Conservation (phyloP, 2,329 filamentous ascomycete species). For the Aspergillus sp. region DNA sequence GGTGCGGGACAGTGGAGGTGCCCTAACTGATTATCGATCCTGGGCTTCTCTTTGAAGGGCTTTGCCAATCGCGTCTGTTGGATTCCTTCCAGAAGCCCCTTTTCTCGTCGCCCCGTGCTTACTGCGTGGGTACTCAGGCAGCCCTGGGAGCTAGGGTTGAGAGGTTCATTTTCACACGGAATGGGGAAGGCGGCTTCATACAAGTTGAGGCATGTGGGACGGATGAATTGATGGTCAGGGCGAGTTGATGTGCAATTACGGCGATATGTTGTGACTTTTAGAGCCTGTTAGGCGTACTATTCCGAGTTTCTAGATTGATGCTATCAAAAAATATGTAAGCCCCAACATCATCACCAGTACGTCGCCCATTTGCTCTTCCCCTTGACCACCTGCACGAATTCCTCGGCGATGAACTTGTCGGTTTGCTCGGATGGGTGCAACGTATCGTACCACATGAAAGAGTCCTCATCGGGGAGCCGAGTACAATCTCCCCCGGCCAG, state of each 20-base stretch:
- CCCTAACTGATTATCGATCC: neutral
- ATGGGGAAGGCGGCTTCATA: no score
- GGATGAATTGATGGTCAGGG: no score
- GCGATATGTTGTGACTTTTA: no score
- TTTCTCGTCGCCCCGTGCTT: no score
- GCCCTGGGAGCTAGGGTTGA: no score
- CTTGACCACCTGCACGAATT: conserved; percentile 56
- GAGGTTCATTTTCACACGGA: no score
- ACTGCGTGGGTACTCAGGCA: no score
- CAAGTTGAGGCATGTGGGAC: no score
- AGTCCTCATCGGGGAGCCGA: conserved; percentile 35
- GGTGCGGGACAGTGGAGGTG: neutral
- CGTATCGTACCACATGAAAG: conserved; percentile 72
- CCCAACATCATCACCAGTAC: conserved; percentile 20
- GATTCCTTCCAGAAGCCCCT: neutral
- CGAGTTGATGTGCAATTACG: no score
- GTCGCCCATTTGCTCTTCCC: conserved; percentile 39
- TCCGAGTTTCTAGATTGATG: no score
- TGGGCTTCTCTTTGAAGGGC: neutral
- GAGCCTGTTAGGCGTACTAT: no score
- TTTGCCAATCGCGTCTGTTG: no score
- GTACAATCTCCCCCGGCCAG: conserved; percentile 40
- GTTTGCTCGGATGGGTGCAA: conserved; percentile 69
- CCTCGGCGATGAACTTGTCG: conserved; percentile 55
- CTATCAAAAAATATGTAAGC: neutral